These are phyloP conservation scores for Phytophthora pisi DNA, from an alignment of 352 stramenopile species.

Conservation along the genomic window DNA sequence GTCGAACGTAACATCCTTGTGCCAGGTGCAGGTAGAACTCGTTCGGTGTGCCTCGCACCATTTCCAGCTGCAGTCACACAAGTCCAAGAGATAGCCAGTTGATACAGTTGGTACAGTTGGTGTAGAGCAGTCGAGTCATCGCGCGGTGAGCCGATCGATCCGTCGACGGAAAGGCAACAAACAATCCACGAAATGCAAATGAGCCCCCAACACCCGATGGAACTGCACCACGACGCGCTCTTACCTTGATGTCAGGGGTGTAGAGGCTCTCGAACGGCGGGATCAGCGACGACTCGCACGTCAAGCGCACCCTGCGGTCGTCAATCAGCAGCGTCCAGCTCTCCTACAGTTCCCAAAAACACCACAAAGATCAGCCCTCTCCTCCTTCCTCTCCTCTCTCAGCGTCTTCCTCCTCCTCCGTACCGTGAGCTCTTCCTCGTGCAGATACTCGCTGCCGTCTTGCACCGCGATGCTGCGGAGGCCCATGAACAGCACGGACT, in stretches of 20 bases:
- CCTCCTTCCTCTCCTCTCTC: neutral
- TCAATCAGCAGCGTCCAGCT: slow-evolving; percentile 86
- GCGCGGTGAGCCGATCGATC: neutral
- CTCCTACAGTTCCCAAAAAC: slow-evolving; percentile 45
- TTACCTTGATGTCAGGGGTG: slow-evolving; percentile 68
- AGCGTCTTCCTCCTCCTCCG: slow-evolving; percentile 11
- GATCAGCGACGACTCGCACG: slow-evolving; percentile 83
- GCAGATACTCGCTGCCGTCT: slow-evolving; percentile 62
- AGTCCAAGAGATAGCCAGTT: slow-evolving; percentile 3
- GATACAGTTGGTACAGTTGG: neutral
- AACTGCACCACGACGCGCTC: neutral
- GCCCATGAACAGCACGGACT: slow-evolving; percentile 84
- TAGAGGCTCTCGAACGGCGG: slow-evolving; percentile 83
- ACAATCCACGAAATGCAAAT: slow-evolving; percentile 11
- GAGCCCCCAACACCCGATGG: slow-evolving; percentile 5
- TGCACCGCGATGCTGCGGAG: slow-evolving; percentile 58
- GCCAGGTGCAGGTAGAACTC: slow-evolving; percentile 72
- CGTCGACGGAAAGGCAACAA: slow-evolving; percentile 6
- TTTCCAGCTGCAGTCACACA: slow-evolving; percentile 49
- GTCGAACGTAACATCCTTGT: slow-evolving; percentile 61
- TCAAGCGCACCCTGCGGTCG: slow-evolving; percentile 73
- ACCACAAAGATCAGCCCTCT: slow-evolving; percentile 3
- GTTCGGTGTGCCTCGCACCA: slow-evolving; percentile 58
- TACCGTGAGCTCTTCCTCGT: slow-evolving; percentile 68
- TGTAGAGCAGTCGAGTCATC: slow-evolving; percentile 2